Base-by-base conservation (phyloP, 106 monocot species). In the Acorus gramineus region DNA sequence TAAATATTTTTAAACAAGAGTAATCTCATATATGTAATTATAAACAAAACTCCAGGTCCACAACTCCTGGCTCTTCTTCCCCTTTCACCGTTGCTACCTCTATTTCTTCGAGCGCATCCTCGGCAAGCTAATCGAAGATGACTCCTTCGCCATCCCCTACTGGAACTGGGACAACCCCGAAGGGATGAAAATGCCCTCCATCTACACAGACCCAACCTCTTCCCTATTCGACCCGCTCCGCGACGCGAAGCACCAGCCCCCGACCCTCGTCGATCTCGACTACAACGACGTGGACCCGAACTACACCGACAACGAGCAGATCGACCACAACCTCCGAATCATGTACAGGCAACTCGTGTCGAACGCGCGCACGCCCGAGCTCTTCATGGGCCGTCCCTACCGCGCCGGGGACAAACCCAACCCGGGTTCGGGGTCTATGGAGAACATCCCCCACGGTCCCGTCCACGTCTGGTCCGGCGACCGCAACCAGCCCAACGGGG, bases 141-240 rank as follows among this genome's bases (percentile, higher is more conserved):
- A 79, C 7, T 71, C 60, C 12, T 12, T 86, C 6, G 7, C 62
- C 46, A 80, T 83, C 47, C 77, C 82, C 2, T 28, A 0, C 28
- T 28, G 28, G 28, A 28, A 28, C 28, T 28, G 28, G 28, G 28
- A 28, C 28, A 0, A 28, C 28, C 28, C 28, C 28, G 28, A 28
- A 0, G 28, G 28, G 28, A 28, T 28, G 28, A 28, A 28, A 28
- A 28, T 28, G 28, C 28, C 28, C 28, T 28, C 28, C 28, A 28
- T 28, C 28, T 28, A 28, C 28, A 28, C 28, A 28, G 28, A 28
- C 28, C 28, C 28, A 28, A 0, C 28, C 0, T 28, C 28, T 28
- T 28, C 28, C 28, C 28, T 28, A 0, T 28, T 28, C 28, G 28
- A 28, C 28, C 0, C 0, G 28, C 55, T 11, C 55, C 7, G 5